Percentiles rank a stretch among this genome's conserved stretches.
phyloP scores from a whole-genome alignment of 306 rosid genomes.

The Carpinus fangiana region DNA sequence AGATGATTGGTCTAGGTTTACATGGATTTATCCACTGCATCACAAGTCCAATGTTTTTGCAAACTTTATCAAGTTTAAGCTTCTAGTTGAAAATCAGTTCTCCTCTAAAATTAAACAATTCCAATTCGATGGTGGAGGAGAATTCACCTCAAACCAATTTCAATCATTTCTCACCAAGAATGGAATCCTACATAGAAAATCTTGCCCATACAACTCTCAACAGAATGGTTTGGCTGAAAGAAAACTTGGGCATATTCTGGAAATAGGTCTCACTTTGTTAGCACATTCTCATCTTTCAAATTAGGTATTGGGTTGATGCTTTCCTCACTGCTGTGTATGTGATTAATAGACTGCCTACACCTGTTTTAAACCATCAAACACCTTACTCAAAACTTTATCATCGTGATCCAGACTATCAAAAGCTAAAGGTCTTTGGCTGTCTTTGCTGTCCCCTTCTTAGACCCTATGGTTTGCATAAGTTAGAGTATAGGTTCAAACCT shows the following conservation, averaged over 20 bases:
- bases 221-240: not conserved
- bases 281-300: no score
- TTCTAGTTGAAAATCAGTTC: not conserved
- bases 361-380: no score
- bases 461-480: not conserved
- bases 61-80: not conserved
- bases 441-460: not conserved
- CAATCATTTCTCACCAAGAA: no score
- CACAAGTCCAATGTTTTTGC: not conserved
- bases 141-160: not conserved
- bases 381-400: no score
- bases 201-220: not conserved
- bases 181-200: no score
- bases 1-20: not conserved
- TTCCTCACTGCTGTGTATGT: not conserved
- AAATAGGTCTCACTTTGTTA: no score
- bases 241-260: no score
- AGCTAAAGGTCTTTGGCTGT: not conserved
- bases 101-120: not conserved
- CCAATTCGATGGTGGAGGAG: not conserved
- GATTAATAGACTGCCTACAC: not conserved
- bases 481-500: not conserved
- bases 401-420: not conserved
- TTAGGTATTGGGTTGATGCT: no score
- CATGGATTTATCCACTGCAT: not conserved